Evolutionary conservation across 495 filamentous ascomycete species (phyloP), one percentile per base, ranked within the genome.

Genomic region (Aspergillus biplanus): DNA sequence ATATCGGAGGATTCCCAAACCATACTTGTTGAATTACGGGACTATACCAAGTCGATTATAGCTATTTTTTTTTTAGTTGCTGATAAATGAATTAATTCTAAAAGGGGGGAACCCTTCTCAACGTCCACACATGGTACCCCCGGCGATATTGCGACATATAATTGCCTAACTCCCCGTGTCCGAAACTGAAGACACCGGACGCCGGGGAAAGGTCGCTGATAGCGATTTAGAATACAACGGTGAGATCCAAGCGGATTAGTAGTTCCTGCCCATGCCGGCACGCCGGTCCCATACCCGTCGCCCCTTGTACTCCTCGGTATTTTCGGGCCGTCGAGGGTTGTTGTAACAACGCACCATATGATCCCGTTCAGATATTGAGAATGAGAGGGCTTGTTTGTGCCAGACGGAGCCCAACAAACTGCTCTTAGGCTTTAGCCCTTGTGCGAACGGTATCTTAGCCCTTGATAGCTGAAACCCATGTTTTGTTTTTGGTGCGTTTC

Each of bases 121-220:
- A 27, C 21, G 2, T 27, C 21, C 21, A 27, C 21, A 27, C 21
- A 27, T 27, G 21, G 39, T 44, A 44, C 3, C 39, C n/a, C 7
- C 39, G 12, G 7, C 8, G 11, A 3, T 44, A 7, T 44, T 44
- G 39, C 39, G n/a, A 44, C 39, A 27, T 27, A 27, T 27, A 27
- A 18, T 6, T 49, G 39, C 6, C 3, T 3, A 27, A 6, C 12
- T 15, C 32, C 42, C 46, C 48, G 44, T 31, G 48, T 33, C 58
- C 58, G 48, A 42, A 61, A 61, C 34, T 52, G 57, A 59, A 60
- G 48, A n/a, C 46, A 21, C 46, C 46, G 49, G 44, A 31, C 42
- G 44, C 57, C 57, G 27, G 13, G 12, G 46, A 49, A 49, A 21
- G 34, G 16, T 49, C 21, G 21, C 21, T 27, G 21, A 27, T 27